Evolutionary conservation across 257 asterid species (phyloP).

Genomic region (Cruciata laevipes): DNA sequence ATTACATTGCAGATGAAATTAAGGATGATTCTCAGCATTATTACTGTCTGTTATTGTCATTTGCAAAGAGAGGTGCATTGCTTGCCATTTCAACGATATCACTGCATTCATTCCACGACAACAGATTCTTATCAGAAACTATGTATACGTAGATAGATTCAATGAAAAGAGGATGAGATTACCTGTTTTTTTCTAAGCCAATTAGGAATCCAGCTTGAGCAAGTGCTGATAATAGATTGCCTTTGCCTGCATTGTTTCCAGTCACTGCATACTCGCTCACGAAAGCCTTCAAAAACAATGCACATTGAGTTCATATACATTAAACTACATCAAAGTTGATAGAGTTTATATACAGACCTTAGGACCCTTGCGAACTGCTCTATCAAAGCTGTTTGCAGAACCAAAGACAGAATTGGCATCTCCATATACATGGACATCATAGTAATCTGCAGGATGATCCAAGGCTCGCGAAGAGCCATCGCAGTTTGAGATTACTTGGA

Average conservation of each 20-base stretch:
- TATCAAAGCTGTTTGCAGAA: constrained; percentile 41
- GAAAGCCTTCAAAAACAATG: constrained; percentile 53
- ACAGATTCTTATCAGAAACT: neutral
- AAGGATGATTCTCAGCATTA: constrained; percentile 13
- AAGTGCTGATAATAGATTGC: constrained; percentile 76
- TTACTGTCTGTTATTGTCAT: constrained; percentile 61
- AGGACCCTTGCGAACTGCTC: constrained; percentile 60
- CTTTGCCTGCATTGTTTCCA: constrained; percentile 73
- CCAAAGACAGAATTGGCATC: constrained; percentile 52
- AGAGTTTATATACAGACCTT: constrained; percentile 41
- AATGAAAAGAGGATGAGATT: constrained; percentile 2
- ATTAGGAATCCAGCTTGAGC: constrained; percentile 94
- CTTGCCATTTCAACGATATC: constrained; percentile 88
- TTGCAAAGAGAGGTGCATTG: constrained; percentile 85
- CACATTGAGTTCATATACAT: neutral
- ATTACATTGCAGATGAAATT: neutral
- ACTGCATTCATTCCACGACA: constrained; percentile 27
- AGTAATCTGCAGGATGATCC: constrained; percentile 87
- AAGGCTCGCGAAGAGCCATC: constrained; percentile 62
- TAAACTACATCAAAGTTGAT: constrained; percentile 2
- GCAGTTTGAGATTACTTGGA: constrained; percentile 76
- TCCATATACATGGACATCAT: constrained; percentile 79
- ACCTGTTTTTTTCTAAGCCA: constrained; percentile 81
- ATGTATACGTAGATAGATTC: neutral
- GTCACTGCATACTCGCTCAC: constrained; percentile 95